Evolutionary conservation across 1,284 basidiomycete genomes (phyloP).

Genomic region (Cryptococcus sp.): DNA sequence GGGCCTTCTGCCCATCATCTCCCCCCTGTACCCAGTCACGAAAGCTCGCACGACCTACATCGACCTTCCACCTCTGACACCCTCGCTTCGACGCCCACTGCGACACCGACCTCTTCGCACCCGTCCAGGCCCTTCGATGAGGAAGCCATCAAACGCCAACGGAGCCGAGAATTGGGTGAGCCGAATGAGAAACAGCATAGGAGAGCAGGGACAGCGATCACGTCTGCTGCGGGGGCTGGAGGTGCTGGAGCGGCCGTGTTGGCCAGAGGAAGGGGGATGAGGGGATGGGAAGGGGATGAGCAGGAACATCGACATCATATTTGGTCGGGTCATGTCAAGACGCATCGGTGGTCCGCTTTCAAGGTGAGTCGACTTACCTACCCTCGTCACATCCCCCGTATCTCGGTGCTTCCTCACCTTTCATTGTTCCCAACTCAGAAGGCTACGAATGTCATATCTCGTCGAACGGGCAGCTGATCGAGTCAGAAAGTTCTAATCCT

Average conservation of each 20-base stretch:
- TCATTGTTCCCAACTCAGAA: too few relatives aligned
- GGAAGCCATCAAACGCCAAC: not conserved
- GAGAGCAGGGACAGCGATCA: slow-evolving; percentile 12
- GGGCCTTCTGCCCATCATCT: too few relatives aligned
- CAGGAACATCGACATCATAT: slow-evolving; percentile 17
- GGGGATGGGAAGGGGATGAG: slow-evolving; percentile 8
- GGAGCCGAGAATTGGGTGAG: slow-evolving; percentile 1
- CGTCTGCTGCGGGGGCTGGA: slow-evolving; percentile 9
- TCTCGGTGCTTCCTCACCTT: not conserved
- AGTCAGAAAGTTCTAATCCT: slow-evolving; percentile 15
- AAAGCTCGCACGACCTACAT: too few relatives aligned
- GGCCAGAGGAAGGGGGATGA: slow-evolving; percentile 5
- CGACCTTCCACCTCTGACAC: not conserved
- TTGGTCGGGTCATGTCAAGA: slow-evolving; percentile 7
- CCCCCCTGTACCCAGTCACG: too few relatives aligned
- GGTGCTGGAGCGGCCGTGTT: slow-evolving; percentile 7
- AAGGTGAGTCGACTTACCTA: too few relatives aligned
- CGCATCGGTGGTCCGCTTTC: slow-evolving; percentile 10
- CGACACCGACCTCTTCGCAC: not conserved
- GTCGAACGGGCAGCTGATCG: not conserved
- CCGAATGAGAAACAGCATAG: slow-evolving; percentile 6
- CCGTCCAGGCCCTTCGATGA: too few relatives aligned
- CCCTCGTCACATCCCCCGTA: not conserved
- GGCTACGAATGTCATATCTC: not conserved
- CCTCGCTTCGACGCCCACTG: not conserved